Evolutionary conservation across 2,329 filamentous ascomycete genomes (phyloP).

Genomic region (Aureobasidium subglaciale): DNA sequence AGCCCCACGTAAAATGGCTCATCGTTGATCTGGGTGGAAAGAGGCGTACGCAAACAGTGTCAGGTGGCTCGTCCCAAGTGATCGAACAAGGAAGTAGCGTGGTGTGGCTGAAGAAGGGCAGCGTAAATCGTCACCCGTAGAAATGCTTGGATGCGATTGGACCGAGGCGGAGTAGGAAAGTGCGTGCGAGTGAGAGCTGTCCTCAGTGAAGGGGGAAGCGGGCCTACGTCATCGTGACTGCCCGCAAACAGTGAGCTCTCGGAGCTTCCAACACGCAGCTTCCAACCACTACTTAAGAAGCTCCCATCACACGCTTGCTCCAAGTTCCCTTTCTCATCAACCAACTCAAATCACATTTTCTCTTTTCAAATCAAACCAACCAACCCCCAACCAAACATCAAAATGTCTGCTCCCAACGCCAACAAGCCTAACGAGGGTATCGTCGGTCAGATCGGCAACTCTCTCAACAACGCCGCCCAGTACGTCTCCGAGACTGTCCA

Average conservation of each 20-base stretch:
- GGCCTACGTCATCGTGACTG: background rate
- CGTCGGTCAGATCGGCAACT: conserved; percentile 15
- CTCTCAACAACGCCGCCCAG: conserved; percentile 52
- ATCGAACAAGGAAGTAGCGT: conserved; percentile 8
- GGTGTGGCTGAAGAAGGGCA: background rate
- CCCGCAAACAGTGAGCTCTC: background rate
- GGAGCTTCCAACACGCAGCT: background rate
- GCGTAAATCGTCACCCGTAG: conserved; percentile 1
- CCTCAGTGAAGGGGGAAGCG: background rate
- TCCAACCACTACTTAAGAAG: conserved; percentile 8
- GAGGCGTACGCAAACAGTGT: conserved; percentile 10
- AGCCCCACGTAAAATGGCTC: conserved; percentile 9
- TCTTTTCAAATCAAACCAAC: conserved; percentile 16
- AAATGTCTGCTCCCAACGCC: conserved; percentile 39
- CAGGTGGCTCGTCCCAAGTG: conserved; percentile 5
- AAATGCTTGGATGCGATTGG: background rate
- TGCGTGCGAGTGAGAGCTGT: background rate
- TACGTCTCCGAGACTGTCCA: conserved; percentile 61
- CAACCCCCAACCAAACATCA: conserved; percentile 21
- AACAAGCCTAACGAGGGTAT: conserved; percentile 34
- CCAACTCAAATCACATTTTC: conserved; percentile 8
- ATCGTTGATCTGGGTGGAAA: background rate
- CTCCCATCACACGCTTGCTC: background rate
- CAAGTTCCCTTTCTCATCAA: conserved; percentile 1
- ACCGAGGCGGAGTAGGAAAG: background rate